A percentile compares a stretch with the other conserved stretches of the same genome.
These are phyloP conservation scores for Aspergillus jensenii DNA, from an alignment of 2,329 filamentous ascomycete species.

Conservation along the genomic window DNA sequence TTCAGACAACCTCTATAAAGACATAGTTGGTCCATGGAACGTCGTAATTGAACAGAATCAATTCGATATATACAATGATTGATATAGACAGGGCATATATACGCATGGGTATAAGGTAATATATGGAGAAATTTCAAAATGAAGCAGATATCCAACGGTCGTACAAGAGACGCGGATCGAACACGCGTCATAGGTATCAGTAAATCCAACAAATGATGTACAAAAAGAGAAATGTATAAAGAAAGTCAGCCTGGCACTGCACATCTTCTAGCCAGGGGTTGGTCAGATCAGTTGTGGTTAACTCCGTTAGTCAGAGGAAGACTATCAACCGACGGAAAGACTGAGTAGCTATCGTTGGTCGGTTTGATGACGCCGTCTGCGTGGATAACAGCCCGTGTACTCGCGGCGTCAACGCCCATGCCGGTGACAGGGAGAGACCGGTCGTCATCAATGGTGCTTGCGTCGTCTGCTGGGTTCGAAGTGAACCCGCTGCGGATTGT, in stretches of 20 bases:
- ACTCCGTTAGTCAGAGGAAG: constrained; percentile 14
- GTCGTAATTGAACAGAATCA: too few relatives aligned
- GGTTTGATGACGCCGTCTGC: constrained; percentile 28
- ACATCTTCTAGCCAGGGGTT: too few relatives aligned
- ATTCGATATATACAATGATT: not conserved
- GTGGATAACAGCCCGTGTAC: constrained; percentile 30
- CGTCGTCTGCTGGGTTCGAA: constrained; percentile 26
- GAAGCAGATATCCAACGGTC: not conserved
- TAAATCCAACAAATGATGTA: not conserved
- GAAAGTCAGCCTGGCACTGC: not conserved
- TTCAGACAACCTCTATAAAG: too few relatives aligned
- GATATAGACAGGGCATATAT: not conserved
- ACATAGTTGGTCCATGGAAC: too few relatives aligned
- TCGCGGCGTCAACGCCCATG: constrained; percentile 25
- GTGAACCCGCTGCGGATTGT: constrained; percentile 31
- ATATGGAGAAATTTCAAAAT: not conserved
- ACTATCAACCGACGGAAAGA: constrained; percentile 26
- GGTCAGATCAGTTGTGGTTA: too few relatives aligned
- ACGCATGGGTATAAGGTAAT: too few relatives aligned
- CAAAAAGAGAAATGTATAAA: not conserved
- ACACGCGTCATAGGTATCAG: not conserved
- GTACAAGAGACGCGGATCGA: not conserved
- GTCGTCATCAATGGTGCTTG: constrained; percentile 30
- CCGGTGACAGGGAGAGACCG: constrained; percentile 21
- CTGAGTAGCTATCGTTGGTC: constrained; percentile 17